Base-by-base conservation (phyloP, 106 monocot genomes). In the Hemerocallis citrina region DNA sequence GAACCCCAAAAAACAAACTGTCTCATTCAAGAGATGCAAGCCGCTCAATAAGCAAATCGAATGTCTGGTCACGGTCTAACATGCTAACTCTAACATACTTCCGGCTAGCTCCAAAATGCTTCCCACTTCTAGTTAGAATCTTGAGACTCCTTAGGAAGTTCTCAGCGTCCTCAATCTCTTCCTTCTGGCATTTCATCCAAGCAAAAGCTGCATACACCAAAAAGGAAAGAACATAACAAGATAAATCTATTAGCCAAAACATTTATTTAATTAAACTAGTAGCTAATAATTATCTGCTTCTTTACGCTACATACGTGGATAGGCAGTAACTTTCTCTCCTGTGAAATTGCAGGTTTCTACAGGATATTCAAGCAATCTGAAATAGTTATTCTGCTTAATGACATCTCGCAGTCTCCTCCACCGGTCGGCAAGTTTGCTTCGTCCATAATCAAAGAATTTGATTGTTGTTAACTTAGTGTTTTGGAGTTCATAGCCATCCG, bases 191-290 rank as follows among this genome's bases (percentile, higher is more conserved):
- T 27, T 68, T 81, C 54, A 93, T 46, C 92, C 92, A 93, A 1
- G 88, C 92, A 74, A 93, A 93, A 19, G 88, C 88, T 93, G 72
- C 49, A 68, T n/a, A n/a, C n/a, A n/a, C n/a, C 2, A 28, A 4
- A 25, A 1, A 35, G 0, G 10, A 37, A 34, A 4, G 20, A 35
- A 17, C 33, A 35, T 34, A 34, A 57, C 28, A 57, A 19, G 13
- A 54, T 14, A 54, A 19, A 44, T 19, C 5, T 10, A 16, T 10
- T 16, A 31, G 30, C 5, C 5, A 54, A 29, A 13, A 1, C 3
- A 32, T 28, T 10, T 16, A 54, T 54, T 29, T n/a, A n/a, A 54
- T 14, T 15, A 8, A 54, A 54, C 11, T 54, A 12, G 16, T 54
- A 28, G 2, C 14, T 29, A 13, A n/a, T n/a, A n/a, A n/a, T n/a